Evolutionary conservation across 169 alveolate genomes (phyloP).

Genomic region (Plasmodium cynomolgi): DNA sequence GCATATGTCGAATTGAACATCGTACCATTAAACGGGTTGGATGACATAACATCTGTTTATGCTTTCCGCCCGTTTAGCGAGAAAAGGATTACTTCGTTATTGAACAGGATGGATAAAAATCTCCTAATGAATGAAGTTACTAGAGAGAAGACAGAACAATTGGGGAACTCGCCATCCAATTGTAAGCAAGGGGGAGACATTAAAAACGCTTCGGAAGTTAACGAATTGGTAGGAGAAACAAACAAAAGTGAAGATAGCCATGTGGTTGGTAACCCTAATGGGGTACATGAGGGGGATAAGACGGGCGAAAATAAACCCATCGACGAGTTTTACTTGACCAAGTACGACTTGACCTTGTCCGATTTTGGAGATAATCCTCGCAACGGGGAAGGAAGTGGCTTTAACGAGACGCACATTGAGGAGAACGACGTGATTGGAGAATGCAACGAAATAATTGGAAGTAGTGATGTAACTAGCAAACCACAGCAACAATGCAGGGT

Average conservation of each 20-base stretch:
- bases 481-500: neutral
- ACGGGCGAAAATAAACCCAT: constrained; percentile 6
- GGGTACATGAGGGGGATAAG: neutral
- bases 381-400: neutral
- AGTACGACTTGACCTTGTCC: constrained; percentile 26
- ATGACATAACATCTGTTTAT: constrained; percentile 67
- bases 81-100: constrained; percentile 15
- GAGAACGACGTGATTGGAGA: neutral
- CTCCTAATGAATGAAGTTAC: neutral
- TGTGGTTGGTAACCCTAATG: neutral
- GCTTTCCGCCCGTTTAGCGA: constrained; percentile 45
- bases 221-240: neutral
- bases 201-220: neutral
- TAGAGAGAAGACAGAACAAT: neutral
- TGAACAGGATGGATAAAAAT: neutral
- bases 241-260: neutral
- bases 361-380: constrained; percentile 10
- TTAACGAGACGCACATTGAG: constrained; percentile 7
- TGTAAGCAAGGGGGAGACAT: neutral
- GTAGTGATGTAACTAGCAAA: neutral
- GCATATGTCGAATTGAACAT: constrained; percentile 34
- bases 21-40: constrained; percentile 24
- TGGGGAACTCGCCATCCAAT: neutral
- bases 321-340: constrained; percentile 65
- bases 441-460: neutral